Base-by-base conservation (phyloP, 768 basidiomycete genomes). In the Mycena galopus region DNA sequence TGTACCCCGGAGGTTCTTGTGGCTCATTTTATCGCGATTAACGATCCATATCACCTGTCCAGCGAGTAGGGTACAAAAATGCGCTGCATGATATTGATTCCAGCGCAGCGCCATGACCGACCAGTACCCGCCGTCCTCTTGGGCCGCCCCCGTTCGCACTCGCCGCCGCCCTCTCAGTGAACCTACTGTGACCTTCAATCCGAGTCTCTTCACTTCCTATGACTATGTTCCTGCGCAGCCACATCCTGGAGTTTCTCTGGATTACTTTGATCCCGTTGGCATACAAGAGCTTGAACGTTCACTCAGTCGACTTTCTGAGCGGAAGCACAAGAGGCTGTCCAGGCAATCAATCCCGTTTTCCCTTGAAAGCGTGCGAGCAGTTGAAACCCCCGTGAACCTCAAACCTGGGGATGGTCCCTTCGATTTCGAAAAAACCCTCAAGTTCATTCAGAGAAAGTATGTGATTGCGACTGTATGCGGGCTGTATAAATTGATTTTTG, bases 251-350 rank as follows among this genome's bases (percentile, higher is more conserved):
- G 84, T 86, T 10, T 77, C 82, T 35, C 57, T 86, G 25, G 88
- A 84, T 32, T 84, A 82, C 69, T 88, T 89, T 67, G 88, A 89
- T 77, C 86, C 85, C 1, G 73, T 69, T 25, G 89, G 87, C 25
- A 82, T 89, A 25, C 62, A 78, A 21, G 71, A 75, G 33, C 77
- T 82, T 33, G 77, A 73, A 33, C 77, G 78, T 39, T 76, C 76
- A 1, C 71, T 80, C 35, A 75, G 78, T 5, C 44, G 74, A 0
- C 71, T 74, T 11, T 65, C 75, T 3, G 61, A 71, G 16, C 69
- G 69, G 7, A 44, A 66, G 19, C 37, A 12, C 37, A 44, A 59
- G 27, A 37, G 61, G 47, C 57, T 53, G 6, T 50, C 53, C 2
- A 29, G 27, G 2, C 19, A 7, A 7, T 51, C 4, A 11, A 68